These are phyloP conservation scores for Alternaria longipes DNA, from an alignment of 2,329 filamentous ascomycete genomes.

Conservation along the genomic window DNA sequence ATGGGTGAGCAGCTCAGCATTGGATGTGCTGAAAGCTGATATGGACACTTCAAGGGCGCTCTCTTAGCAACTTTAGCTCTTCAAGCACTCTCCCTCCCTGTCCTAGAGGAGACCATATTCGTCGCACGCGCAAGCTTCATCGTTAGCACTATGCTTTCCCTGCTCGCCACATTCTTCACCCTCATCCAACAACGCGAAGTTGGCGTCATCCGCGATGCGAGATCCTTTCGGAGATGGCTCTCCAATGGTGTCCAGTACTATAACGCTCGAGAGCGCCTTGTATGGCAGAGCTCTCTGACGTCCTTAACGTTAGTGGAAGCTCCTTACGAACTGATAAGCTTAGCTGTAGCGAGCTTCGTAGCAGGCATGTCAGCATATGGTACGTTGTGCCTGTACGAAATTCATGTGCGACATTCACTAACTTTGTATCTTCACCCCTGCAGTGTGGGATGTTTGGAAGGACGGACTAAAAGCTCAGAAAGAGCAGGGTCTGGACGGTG, in stretches of 20 bases:
- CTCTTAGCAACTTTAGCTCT: constrained; percentile 27
- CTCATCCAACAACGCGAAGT: constrained; percentile 31
- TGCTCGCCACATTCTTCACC: constrained; percentile 31
- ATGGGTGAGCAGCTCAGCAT: background rate
- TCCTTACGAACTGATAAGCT: constrained; percentile 29
- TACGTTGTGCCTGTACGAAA: background rate
- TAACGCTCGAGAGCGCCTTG: background rate
- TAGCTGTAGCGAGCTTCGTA: constrained; percentile 25
- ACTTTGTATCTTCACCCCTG: background rate
- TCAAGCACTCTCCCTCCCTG: constrained; percentile 26
- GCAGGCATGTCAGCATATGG: constrained; percentile 25
- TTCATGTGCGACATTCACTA: background rate
- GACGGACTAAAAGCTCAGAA: constrained; percentile 9
- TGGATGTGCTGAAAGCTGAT: background rate
- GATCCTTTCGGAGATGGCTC: constrained; percentile 25
- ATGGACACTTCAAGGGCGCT: constrained; percentile 21
- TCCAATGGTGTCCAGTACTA: constrained; percentile 23
- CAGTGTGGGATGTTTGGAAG: constrained; percentile 22
- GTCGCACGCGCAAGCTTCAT: constrained; percentile 21
- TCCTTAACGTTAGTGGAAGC: constrained; percentile 25
- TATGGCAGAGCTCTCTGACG: constrained; percentile 26
- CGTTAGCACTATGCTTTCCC: constrained; percentile 19
- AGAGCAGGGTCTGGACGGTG: background rate
- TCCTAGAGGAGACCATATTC: constrained; percentile 17
- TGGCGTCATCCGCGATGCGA: constrained; percentile 15